These are phyloP conservation scores for Sclerotinia nivalis DNA, from an alignment of 2,329 filamentous ascomycete species.

Conservation along the genomic window DNA sequence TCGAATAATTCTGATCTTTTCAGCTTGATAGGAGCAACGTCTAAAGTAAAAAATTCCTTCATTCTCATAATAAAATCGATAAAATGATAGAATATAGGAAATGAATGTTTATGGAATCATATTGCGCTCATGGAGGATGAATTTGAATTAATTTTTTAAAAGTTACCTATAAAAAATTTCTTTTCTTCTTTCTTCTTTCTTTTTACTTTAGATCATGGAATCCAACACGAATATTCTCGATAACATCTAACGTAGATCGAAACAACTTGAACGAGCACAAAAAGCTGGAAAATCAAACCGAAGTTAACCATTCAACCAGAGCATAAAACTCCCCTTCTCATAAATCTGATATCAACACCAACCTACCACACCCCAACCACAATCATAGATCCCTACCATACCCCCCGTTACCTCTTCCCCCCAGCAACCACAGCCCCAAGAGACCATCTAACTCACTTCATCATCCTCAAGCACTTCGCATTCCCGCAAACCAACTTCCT, in stretches of 20 bases:
- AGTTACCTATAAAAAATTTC: not conserved
- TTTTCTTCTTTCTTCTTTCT: not conserved
- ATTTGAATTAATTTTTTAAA: not conserved
- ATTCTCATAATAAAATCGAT: not conserved
- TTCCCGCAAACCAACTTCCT: not conserved
- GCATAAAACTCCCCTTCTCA: accelerated
- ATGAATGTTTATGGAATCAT: not conserved
- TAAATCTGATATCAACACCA: not conserved
- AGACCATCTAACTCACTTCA: not conserved
- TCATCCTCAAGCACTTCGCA: not conserved
- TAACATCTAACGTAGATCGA: not conserved
- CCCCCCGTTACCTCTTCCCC: not conserved
- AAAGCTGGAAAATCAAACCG: accelerated
- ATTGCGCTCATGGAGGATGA: not conserved
- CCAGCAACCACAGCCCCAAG: not conserved
- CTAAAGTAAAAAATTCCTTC: not conserved
- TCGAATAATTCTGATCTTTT: not conserved
- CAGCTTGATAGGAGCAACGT: not conserved
- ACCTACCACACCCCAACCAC: not conserved
- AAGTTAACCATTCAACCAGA: not conserved
- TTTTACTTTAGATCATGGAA: not conserved
- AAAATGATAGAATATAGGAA: accelerated
- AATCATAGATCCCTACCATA: not conserved
- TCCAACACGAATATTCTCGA: not conserved
- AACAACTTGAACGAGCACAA: not conserved